Base-by-base conservation (phyloP, 495 filamentous ascomycete species). In the Pyrenula aspistea region DNA sequence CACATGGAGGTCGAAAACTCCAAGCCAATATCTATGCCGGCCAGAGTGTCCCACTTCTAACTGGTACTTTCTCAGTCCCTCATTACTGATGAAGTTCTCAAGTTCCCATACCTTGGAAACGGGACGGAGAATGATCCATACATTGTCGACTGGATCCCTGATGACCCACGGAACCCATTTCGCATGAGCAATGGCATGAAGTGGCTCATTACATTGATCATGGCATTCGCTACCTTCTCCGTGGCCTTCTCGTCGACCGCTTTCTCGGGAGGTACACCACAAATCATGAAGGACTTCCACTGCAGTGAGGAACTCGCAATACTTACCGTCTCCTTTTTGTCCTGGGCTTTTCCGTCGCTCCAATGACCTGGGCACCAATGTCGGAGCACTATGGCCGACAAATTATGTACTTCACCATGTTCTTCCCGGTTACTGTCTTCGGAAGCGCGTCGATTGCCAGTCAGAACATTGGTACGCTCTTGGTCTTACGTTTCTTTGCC, bases 221-320 rank as follows among this genome's bases (percentile, higher is more conserved):
- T 83, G 52, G 85, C 87, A 23, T 58, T 87, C 42, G 79, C 85
- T 19, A 88, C 86, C 0, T 73, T 92, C 53, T 82, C 83, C 21
- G 86, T 92, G 22, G 74, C 88, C 15, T 82, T 94, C 59, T 86
- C 84, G 31, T 89, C 85, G 10, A 88, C 87, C 1, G 87, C 87
- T 11, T 91, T 85, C 60, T 75, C 86, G 24, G 86, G 87, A 36
- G 88, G 88, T 62, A 68, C 87, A 12, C 64, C 66, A n/a, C 71
- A 86, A 57, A 80, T 89, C 53, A 70, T 81, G 58, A 24, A 21
- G 12, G 69, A 82, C 24, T 89, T 89, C 59, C 47, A 76, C n/a
- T 73, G 85, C 48, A 77, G 77, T 47, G 65, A 72, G 1, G 82
- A 83, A 56, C 68, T 89, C 1, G 79, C 79, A 20, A 82, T 82